Conservation (phyloP, 371 early-diverging fungal genomes). For the Mucor piriformis region DNA sequence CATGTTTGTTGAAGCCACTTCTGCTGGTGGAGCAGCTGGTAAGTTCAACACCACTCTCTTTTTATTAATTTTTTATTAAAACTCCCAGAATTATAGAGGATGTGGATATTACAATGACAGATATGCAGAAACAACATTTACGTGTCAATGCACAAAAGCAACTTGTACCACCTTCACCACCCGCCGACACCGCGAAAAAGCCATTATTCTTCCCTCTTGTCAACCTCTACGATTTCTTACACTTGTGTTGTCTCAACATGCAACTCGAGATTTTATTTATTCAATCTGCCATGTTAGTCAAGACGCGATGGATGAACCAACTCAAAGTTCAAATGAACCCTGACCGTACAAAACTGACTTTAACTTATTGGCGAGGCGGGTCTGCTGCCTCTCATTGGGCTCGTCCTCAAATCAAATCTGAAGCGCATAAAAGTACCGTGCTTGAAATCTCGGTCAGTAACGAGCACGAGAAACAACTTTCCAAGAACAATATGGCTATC, state of each 20-base stretch:
- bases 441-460: conserved; percentile 32
- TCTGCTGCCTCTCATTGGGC: conserved; percentile 49
- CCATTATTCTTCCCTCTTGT: conserved; percentile 55
- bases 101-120: conserved; percentile 56
- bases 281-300: conserved; percentile 62
- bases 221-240: conserved; percentile 70
- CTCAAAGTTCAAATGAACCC: conserved; percentile 64
- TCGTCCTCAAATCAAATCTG: conserved; percentile 29
- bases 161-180: conserved; percentile 41
- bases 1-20: conserved; percentile 50
- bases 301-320: conserved; percentile 68
- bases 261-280: conserved; percentile 67
- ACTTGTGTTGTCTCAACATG: conserved; percentile 67
- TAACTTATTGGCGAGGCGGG: conserved; percentile 68
- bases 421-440: conserved; percentile 20
- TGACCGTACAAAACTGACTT: conserved; percentile 53
- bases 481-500: conserved; percentile 14
- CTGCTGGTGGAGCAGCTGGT: conserved; percentile 40
- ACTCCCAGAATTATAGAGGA: conserved; percentile 31
- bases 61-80: not conserved
- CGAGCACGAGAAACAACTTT: not conserved
- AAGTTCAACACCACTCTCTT: not conserved
- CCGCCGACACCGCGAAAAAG: conserved; percentile 4
- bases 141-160: conserved; percentile 56
- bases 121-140: conserved; percentile 53